Evolutionary conservation across 2,329 filamentous ascomycete species (phyloP), one percentile per base, ranked within the genome.

Genomic region (Diaporthe sp.): DNA sequence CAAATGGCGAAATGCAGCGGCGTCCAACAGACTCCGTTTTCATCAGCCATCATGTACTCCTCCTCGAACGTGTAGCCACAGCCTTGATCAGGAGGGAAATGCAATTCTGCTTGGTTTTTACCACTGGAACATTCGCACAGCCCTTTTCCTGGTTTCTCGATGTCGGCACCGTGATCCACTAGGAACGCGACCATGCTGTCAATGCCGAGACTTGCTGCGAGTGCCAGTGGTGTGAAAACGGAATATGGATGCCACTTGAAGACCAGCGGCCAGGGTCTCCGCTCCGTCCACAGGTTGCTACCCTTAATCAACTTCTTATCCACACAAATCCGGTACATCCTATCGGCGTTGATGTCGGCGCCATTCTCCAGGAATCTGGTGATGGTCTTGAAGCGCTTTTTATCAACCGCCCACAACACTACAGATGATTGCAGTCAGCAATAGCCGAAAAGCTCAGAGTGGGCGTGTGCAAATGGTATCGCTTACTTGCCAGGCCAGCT

Each of bases 351-450:
- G 63, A 68, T 68, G 22, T 68, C 47, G 31, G 47, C 63, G 8
- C 63, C 63, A 28, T 68, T 68, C 22, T 68, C 47, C 44, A 68
- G 8, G 22, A 68, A 9, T 5, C 47, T 10, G 7, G 3, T 53
- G 7, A 68, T 53, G 22, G 63, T 68, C 1, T 7, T 20, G 31
- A 53, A 68, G 1, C 47, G 31, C 4, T 39, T 1, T 31, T 1
- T 0, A 4, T 3, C 1, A 17, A 53, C 63, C 1, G 47, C 63
- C 63, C 63, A 68, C 22, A 28, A 10, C 1, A 68, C 63, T 68
- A 4, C 0, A n/a, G 22, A 17, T 39, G 0, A 7, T 10, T 7
- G 0, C 0, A 10, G 31, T 68, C 47, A 68, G 47, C 22, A 0
- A 51, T n/a, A n/a, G n/a, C n/a, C n/a, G n/a, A n/a, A n/a, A n/a